Base-by-base conservation (phyloP, 768 basidiomycete genomes). In the Tylopilus balloui region DNA sequence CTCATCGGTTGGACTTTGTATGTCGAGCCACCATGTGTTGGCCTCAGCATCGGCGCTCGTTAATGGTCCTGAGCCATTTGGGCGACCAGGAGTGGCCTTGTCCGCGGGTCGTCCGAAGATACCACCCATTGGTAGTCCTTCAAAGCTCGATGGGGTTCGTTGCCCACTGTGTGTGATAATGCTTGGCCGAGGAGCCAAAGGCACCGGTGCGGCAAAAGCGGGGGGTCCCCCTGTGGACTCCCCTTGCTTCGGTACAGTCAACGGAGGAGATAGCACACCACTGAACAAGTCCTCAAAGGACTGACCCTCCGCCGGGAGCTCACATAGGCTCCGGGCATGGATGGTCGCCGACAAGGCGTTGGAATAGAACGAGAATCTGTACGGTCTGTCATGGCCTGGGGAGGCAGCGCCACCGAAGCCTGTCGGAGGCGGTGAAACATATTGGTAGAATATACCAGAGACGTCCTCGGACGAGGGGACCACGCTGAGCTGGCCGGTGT, bases 281-380 rank as follows among this genome's bases (percentile, higher is more conserved):
- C 75, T 66, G 65, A 99, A 98, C 19, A 99, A 71, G 40, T 96
- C 90, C 56, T 90, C 88, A 58, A 98, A 99, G 0, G 83, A 79
- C 68, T 98, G 95, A 0, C 89, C 90, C 31, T 95, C 93, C 0
- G 88, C 91, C 0, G 96, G 96, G 14, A 99, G 78, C 67, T 99
- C 96, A 48, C 88, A 84, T 14, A 99, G 71, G 53, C 87, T 93
- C 15, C 93, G 80, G 0, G 96, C 90, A 71, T 98, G 95, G 41
- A 99, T 97, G 1, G 96, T 97, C 0, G 92, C 87, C 3, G 86
- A 83, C 42, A 96, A 73, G 4, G 86, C 78, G 60, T 96, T 98
- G 15, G 92, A 97, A 70, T 98, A 99, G 72, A 98, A 99, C 0
- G 96, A 97, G 71, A 98, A 99, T 38, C 96, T 81, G 63, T 97